These are phyloP conservation scores for Pleodorina starrii DNA, from an alignment of 139 green algal species.

Conservation along the genomic window DNA sequence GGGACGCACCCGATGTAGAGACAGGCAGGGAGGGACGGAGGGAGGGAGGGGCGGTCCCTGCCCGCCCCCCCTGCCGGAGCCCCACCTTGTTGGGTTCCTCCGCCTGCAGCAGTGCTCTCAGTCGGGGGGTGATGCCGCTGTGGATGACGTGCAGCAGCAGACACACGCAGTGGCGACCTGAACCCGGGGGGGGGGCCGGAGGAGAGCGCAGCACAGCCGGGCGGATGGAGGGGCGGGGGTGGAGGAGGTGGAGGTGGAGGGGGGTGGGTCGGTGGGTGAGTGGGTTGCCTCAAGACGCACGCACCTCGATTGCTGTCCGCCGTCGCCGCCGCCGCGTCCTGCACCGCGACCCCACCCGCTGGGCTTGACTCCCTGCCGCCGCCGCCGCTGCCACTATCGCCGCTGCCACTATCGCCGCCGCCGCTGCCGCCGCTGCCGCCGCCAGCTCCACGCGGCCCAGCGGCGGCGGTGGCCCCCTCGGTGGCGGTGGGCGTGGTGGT, in stretches of 20 bases:
- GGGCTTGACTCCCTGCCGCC: no score
- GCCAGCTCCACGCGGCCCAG: no score
- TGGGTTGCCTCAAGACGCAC: not conserved
- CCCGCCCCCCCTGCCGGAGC: no score
- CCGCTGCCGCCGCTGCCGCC: no score
- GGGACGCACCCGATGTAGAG: no score
- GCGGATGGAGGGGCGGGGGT: no score
- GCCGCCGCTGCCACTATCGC: not conserved
- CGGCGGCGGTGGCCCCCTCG: not conserved
- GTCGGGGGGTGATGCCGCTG: slow-evolving; percentile 20
- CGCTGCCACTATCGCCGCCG: not conserved
- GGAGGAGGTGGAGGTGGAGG: no score
- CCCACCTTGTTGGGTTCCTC: slow-evolving; percentile 23
- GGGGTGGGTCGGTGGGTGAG: not conserved
- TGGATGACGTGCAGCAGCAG: slow-evolving; percentile 49
- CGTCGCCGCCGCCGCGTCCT: not conserved
- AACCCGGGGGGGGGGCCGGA: not conserved
- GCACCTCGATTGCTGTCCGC: not conserved
- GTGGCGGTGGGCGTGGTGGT: not conserved
- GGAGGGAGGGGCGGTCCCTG: no score
- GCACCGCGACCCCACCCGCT: no score
- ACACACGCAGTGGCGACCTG: slow-evolving; percentile 27
- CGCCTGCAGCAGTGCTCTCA: slow-evolving; percentile 40
- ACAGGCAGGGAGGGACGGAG: no score
- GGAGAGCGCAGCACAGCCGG: not conserved